These are phyloP conservation scores for Infundibulicybe gibba DNA, from an alignment of 768 basidiomycete genomes.

Conservation along the genomic window DNA sequence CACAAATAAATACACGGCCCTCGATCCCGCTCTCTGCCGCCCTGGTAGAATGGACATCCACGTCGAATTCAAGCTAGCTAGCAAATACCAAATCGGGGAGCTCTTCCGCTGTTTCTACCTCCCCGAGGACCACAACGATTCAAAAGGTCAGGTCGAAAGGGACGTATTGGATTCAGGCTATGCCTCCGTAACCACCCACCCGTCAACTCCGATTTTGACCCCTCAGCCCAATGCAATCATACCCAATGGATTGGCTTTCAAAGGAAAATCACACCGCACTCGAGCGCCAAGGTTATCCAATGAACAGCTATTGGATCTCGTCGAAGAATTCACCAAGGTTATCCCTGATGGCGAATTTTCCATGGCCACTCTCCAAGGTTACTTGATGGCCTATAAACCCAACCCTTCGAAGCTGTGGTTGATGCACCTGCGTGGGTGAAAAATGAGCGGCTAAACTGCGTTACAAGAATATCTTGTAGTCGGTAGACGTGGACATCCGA, in stretches of 20 bases:
- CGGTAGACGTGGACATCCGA: no score
- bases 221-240: no score
- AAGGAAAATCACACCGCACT: conserved; percentile 20
- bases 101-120: conserved; percentile 70
- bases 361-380: conserved; percentile 52
- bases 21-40: conserved; percentile 73
- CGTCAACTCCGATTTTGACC: no score
- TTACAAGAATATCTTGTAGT: no score
- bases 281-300: conserved; percentile 38
- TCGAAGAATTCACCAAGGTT: conserved; percentile 47
- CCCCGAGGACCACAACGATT: conserved; percentile 27
- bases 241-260: no score
- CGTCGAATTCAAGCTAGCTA: conserved; percentile 74
- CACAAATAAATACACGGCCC: conserved; percentile 65
- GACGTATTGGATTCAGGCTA: no score
- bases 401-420: conserved; percentile 52
- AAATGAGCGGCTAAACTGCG: conserved; percentile 25
- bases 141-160: no score
- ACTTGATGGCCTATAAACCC: conserved; percentile 62
- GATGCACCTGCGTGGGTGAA: conserved; percentile 46
- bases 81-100: conserved; percentile 60
- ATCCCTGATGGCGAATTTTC: conserved; percentile 48
- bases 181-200: no score
- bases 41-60: conserved; percentile 82
- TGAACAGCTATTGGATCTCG: conserved; percentile 39